These are phyloP conservation scores for Quercus phellos DNA, from an alignment of 331 rosid species.

Conservation along the genomic window DNA sequence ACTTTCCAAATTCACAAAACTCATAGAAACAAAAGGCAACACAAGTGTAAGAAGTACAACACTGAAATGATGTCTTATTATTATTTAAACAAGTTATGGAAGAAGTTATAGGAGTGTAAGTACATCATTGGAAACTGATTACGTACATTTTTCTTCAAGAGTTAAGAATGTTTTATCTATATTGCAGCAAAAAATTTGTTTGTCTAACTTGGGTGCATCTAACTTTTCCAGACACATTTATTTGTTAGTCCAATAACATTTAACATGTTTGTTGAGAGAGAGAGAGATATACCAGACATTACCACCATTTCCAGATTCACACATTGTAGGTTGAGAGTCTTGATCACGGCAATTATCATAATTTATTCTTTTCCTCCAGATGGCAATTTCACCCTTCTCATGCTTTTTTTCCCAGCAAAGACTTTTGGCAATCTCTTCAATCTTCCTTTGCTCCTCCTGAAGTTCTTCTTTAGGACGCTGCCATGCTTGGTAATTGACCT, in stretches of 20 bases:
- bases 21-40: not conserved
- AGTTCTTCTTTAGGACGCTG: slow-evolving; percentile 64
- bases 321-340: slow-evolving; percentile 34
- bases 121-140: not conserved
- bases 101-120: not conserved
- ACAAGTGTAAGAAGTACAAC: not conserved
- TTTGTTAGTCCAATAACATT: not conserved
- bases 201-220: not conserved
- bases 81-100: not conserved
- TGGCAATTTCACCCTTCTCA: slow-evolving; percentile 74
- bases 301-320: slow-evolving; percentile 35
- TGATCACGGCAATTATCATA: slow-evolving; percentile 31
- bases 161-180: slow-evolving; percentile 5
- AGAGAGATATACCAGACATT: slow-evolving; percentile 58
- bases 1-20: not conserved
- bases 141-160: not conserved
- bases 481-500: slow-evolving; percentile 49
- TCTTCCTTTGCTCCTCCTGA: slow-evolving; percentile 67
- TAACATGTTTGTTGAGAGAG: not conserved
- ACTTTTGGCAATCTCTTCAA: slow-evolving; percentile 63
- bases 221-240: not conserved
- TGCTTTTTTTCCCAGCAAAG: slow-evolving; percentile 86
- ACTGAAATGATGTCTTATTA: not conserved
- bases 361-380: slow-evolving; percentile 59
- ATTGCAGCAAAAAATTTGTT: not conserved